Evolutionary conservation across 2,329 filamentous ascomycete species (phyloP), one percentile per base, ranked within the genome.

Genomic region (Neoascochyta sp.): DNA sequence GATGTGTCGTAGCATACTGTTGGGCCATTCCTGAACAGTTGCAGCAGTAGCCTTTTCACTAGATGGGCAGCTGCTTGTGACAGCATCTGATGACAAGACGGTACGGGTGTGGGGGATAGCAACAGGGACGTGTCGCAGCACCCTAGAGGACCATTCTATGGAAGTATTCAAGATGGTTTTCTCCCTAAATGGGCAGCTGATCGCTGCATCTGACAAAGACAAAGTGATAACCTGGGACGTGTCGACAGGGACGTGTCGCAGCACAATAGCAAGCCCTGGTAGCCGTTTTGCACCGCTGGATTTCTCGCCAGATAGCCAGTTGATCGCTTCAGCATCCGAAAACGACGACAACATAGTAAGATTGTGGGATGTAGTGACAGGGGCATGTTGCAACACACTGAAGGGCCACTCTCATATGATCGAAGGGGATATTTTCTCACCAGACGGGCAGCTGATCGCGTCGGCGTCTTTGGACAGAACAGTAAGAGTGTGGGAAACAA

Each of bases 21-120:
- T 34, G 22, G 27, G 30, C 31, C 28, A 41, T 32, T 18, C 27
- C 12, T 17, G 22, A 2, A 64, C 92, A 1, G 94, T 95, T 53
- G 89, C 86, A 2, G 32, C 24, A 11, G 23, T 45, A 19, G 39
- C 30, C 15, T 50, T 47, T 39, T 45, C 41, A 20, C 33, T 38
- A 26, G 41, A 47, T 24, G 29, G 35, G 8, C 26, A 39, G 30
- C 27, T 33, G 18, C 14, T 47, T 10, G 41, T 34, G 16, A 47
- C 38, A n/a, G 41, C 24, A 24, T 47, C 43, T 2, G 1, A 10
- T 8, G 38, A 49, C 30, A 30, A 21, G 5, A 45, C 33, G 23
- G 42, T 45, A 16, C 17, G 27, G 30, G 16, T 47, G 10, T 47
- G 39, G 44, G 34, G 41, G 18, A 22, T 22, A 17, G 24, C n/a